Evolutionary conservation across 2,329 filamentous ascomycete genomes (phyloP).

Genomic region (Plectosphaerella cucumerina): DNA sequence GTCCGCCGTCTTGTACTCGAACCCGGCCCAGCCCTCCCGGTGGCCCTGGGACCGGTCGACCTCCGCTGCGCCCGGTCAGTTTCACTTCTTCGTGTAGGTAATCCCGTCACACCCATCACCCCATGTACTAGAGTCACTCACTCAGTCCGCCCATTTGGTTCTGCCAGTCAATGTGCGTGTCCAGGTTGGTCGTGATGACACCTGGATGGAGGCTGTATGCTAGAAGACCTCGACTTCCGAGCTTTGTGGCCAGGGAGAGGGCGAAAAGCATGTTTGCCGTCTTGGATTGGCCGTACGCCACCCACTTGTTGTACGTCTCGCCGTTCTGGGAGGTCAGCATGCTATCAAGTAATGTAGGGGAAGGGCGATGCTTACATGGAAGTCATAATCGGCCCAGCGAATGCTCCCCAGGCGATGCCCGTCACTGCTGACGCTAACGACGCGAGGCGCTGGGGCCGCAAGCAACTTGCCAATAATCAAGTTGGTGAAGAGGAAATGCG

Average conservation of each 20-base stretch:
- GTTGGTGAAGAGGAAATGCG: slow-evolving; percentile 42
- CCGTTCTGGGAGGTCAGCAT: slow-evolving; percentile 18
- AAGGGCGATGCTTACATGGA: slow-evolving; percentile 18
- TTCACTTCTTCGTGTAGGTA: too few species aligned
- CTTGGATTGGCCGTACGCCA: slow-evolving; percentile 33
- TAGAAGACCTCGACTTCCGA: slow-evolving; percentile 3
- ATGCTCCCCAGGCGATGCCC: slow-evolving; percentile 23
- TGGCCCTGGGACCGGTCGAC: slow-evolving; percentile 18
- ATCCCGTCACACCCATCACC: neutral
- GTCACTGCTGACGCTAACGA: slow-evolving; percentile 36
- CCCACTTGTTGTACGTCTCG: slow-evolving; percentile 21
- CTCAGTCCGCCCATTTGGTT: neutral
- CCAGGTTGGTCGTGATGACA: slow-evolving; percentile 6
- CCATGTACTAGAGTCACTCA: neutral
- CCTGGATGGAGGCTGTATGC: slow-evolving; percentile 5
- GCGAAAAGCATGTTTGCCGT: slow-evolving; percentile 25
- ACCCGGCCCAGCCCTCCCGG: slow-evolving; percentile 14
- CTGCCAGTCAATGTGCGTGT: slow-evolving; percentile 1
- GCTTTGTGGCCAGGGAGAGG: slow-evolving; percentile 6
- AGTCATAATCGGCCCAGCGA: slow-evolving; percentile 28
- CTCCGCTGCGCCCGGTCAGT: slow-evolving; percentile 1
- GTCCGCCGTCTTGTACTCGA: slow-evolving; percentile 16
- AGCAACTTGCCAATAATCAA: slow-evolving; percentile 38
- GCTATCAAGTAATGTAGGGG: slow-evolving; percentile 4
- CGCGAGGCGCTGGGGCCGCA: slow-evolving; percentile 23